Percentiles rank a stretch among this genome's conserved stretches.
These are phyloP conservation scores for Lophium mytilinum DNA, from an alignment of 495 filamentous ascomycete genomes.

Conservation along the genomic window DNA sequence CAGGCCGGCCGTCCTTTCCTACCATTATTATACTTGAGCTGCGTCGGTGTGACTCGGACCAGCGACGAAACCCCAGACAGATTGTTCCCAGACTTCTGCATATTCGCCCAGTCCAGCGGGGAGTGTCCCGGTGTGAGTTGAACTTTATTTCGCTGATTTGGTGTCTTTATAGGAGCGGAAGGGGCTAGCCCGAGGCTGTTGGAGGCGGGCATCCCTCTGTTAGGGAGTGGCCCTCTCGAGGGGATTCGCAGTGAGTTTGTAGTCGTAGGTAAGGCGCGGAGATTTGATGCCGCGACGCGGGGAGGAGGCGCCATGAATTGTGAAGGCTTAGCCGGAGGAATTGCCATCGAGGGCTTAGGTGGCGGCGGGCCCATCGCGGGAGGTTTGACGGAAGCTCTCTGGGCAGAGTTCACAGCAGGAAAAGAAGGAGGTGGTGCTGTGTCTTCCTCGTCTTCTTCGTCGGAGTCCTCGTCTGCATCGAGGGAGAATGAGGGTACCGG, in stretches of 20 bases:
- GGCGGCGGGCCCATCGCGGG: constrained; percentile 8
- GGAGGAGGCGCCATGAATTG: constrained; percentile 23
- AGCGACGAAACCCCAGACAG: constrained; percentile 50
- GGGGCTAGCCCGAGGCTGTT: constrained; percentile 19
- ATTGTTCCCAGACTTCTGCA: constrained; percentile 55
- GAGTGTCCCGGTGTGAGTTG: constrained; percentile 78
- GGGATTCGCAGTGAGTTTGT: constrained; percentile 35
- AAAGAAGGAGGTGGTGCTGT: constrained; percentile 23
- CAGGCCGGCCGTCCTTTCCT: constrained; percentile 79
- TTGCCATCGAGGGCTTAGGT: constrained; percentile 6
- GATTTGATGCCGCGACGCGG: constrained; percentile 17
- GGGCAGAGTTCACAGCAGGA: constrained; percentile 28
- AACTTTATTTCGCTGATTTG: constrained; percentile 46
- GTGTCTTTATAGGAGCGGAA: constrained; percentile 13
- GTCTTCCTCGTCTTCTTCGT: constrained; percentile 22
- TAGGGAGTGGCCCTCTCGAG: constrained; percentile 32
- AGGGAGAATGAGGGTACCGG: constrained; percentile 32
- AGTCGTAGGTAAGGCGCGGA: constrained; percentile 17
- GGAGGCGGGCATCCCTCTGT: constrained; percentile 18
- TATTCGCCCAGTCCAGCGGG: constrained; percentile 89
- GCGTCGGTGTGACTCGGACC: constrained; percentile 63
- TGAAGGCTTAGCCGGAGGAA: not conserved
- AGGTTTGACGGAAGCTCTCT: constrained; percentile 20
- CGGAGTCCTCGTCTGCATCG: constrained; percentile 5
- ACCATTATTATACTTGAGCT: constrained; percentile 66